These are phyloP conservation scores for Aquilaria agallochum DNA, from an alignment of 441 rosid species.

Conservation along the genomic window DNA sequence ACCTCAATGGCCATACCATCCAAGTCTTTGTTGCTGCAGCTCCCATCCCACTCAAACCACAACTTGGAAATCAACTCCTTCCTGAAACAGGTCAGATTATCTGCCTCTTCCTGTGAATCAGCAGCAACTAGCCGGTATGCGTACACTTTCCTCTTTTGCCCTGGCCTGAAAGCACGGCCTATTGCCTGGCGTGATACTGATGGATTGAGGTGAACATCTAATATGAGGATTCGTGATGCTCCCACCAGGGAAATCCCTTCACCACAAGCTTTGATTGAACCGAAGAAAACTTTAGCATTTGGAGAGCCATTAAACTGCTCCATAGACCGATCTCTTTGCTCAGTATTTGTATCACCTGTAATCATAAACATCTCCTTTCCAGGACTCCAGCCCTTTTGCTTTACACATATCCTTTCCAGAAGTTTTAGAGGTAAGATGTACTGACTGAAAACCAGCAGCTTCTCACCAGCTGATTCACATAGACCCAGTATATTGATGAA, in stretches of 20 bases:
- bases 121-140: slow-evolving; percentile 70
- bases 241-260: slow-evolving; percentile 93
- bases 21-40: slow-evolving; percentile 43
- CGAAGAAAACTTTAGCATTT: slow-evolving; percentile 76
- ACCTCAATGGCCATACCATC: slow-evolving; percentile 26
- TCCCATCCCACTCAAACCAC: slow-evolving; percentile 94
- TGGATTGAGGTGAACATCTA: slow-evolving; percentile 90
- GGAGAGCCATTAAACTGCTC: slow-evolving; percentile 63
- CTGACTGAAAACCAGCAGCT: slow-evolving; percentile 78
- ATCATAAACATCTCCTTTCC: slow-evolving; percentile 65
- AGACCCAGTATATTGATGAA: slow-evolving; percentile 55
- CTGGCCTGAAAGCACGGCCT: slow-evolving; percentile 84
- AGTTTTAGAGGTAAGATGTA: slow-evolving; percentile 64
- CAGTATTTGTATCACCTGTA: slow-evolving; percentile 66
- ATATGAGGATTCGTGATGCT: slow-evolving; percentile 67
- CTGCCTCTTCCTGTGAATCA: slow-evolving; percentile 75
- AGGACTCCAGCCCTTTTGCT: slow-evolving; percentile 49
- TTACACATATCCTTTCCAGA: slow-evolving; percentile 50
- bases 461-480: slow-evolving; percentile 64
- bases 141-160: slow-evolving; percentile 73
- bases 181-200: slow-evolving; percentile 92
- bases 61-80: slow-evolving; percentile 76
- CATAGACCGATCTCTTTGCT: slow-evolving; percentile 63
- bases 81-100: slow-evolving; percentile 50
- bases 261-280: slow-evolving; percentile 91